Evolutionary conservation across 2,329 filamentous ascomycete species (phyloP).

Genomic region (Colletotrichum siamense): DNA sequence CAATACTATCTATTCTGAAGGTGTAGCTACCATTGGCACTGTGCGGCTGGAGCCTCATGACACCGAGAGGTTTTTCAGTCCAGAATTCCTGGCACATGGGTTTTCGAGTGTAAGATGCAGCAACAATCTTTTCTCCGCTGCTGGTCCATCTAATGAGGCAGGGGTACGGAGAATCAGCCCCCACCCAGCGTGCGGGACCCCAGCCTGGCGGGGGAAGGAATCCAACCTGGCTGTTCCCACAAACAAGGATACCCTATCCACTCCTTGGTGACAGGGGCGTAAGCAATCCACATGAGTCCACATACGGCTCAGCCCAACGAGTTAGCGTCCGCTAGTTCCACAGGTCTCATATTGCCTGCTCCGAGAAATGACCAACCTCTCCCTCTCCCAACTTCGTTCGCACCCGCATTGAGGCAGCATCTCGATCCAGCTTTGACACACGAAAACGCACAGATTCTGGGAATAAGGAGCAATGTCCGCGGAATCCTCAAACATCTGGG

Average conservation of each 20-base stretch:
- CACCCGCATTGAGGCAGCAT: not conserved
- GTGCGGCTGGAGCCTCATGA: too few relatives aligned
- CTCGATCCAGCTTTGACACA: not conserved
- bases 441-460: not conserved
- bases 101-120: too few relatives aligned
- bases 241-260: not conserved
- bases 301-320: not conserved
- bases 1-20: too few relatives aligned
- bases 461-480: not conserved
- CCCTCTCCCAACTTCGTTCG: not conserved
- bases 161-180: not conserved
- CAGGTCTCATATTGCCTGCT: not conserved
- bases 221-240: not conserved
- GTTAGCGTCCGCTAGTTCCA: not conserved
- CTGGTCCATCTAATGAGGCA: not conserved
- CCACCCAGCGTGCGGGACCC: accelerated
- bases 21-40: too few relatives aligned
- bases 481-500: not conserved
- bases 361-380: not conserved
- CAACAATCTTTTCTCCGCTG: not conserved
- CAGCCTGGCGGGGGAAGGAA: accelerated
- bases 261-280: not conserved
- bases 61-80: too few relatives aligned
- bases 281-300: not conserved
- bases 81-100: too few relatives aligned